These are phyloP conservation scores for Vanrija sp. DNA, from an alignment of 1,284 basidiomycete species.

Conservation along the genomic window DNA sequence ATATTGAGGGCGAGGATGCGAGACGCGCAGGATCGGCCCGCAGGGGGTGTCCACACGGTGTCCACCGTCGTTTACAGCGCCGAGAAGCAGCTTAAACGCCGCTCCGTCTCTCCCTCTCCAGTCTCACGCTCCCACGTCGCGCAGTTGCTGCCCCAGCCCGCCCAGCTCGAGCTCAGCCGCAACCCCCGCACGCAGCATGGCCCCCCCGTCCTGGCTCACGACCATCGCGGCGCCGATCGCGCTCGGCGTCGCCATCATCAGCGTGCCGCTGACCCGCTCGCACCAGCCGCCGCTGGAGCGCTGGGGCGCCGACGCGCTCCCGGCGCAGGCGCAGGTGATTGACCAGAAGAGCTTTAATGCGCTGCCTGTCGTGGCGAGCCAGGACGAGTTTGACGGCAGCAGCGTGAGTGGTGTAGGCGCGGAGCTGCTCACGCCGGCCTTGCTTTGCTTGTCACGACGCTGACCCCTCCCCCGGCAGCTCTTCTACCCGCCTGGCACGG, in stretches of 20 bases:
- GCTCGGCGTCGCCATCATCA: not conserved
- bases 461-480: constrained; percentile 15
- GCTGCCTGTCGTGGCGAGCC: constrained; percentile 25
- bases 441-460: not conserved
- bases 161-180: too few species aligned
- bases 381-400: constrained; percentile 21
- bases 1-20: too few species aligned
- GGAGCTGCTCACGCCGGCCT: too few species aligned
- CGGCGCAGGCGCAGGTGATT: constrained; percentile 35
- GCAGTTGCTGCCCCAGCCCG: too few species aligned
- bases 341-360: constrained; percentile 29
- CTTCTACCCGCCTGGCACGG: constrained; percentile 38
- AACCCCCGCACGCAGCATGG: not conserved
- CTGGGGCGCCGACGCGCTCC: constrained; percentile 12
- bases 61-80: too few species aligned
- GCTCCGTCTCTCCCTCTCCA: too few species aligned
- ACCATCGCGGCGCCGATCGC: not conserved
- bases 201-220: not conserved
- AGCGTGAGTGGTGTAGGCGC: constrained; percentile 21
- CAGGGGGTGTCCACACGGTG: too few species aligned
- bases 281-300: not conserved
- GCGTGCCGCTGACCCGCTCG: not conserved
- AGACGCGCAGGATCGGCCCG: too few species aligned
- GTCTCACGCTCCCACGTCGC: too few species aligned
- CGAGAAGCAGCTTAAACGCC: too few species aligned